Evolutionary conservation across 257 asterid species (phyloP).

Genomic region (Anisodus tanguticus): DNA sequence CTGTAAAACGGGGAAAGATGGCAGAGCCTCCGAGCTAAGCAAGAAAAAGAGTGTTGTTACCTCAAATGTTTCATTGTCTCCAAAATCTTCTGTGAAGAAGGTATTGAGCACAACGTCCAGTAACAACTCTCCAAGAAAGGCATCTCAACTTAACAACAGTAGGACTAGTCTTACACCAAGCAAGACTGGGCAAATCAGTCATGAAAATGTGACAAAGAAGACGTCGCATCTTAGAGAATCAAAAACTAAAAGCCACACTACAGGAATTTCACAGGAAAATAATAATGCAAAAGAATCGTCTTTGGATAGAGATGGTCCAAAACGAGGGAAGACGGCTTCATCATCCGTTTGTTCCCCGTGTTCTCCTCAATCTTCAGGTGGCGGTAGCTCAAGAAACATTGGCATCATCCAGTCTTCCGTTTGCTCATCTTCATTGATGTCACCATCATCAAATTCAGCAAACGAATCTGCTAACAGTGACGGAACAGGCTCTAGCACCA

Average conservation of each 20-base stretch:
- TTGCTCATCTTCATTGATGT: slow-evolving; percentile 12
- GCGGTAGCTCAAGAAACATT: background rate
- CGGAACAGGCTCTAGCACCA: background rate
- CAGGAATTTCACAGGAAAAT: background rate
- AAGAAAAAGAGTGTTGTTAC: background rate
- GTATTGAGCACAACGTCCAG: background rate
- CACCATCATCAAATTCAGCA: background rate
- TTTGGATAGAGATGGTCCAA: background rate
- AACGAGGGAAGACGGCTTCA: background rate
- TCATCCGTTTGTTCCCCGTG: background rate
- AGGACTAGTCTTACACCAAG: slow-evolving; percentile 17
- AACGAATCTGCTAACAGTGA: slow-evolving; percentile 2
- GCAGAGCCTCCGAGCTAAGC: background rate
- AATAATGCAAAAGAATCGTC: background rate
- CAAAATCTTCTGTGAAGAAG: slow-evolving; percentile 24
- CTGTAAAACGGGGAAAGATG: background rate
- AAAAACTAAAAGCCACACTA: background rate
- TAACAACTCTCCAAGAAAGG: slow-evolving; percentile 12
- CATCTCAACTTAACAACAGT: slow-evolving; percentile 16
- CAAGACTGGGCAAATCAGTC: background rate
- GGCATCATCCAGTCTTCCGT: background rate
- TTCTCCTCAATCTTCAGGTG: background rate
- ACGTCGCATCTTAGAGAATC: slow-evolving; percentile 8
- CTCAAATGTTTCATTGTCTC: slow-evolving; percentile 18
- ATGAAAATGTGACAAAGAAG: slow-evolving; percentile 21